Evolutionary conservation across 2,329 filamentous ascomycete species (phyloP), one percentile per base, ranked within the genome.

Genomic region (Phaeophleospora eucalypticola): DNA sequence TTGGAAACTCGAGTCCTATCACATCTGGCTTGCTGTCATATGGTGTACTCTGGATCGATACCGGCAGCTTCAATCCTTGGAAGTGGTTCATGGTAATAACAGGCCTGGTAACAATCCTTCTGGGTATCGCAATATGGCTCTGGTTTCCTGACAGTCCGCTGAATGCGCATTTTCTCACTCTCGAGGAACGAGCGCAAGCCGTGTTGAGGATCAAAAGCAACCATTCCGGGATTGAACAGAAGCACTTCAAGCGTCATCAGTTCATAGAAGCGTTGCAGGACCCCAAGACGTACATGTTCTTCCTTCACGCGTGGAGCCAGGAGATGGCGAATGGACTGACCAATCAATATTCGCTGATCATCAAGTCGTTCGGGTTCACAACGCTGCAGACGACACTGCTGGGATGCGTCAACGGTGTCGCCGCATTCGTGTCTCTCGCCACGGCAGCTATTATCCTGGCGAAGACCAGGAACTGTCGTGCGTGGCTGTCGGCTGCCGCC

Each of bases 281-380:
- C 17, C 56, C 53, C 2, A 67, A 67, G 41, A 64, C 64, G 3
- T 68, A 64, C 64, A 51, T 68, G 2, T 66, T 67, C 54, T 67
- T 67, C 52, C 17, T 63, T 14, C 63, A 66, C 24, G 56, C 64
- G 4, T 67, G 62, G 63, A 61, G 58, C 1, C 63, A 71, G 35
- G 69, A 71, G 54, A 65, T 71, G 43, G 63, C 65, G 14, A 68
- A 68, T 36, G 67, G 67, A 4, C 45, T 65, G 12, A 68, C 69
- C 2, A 72, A 71, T 38, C 69, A 71, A 45, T 68, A 68, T 56
- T 69, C 68, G 0, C 58, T 75, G 0, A 69, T 73, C 36, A 69
- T 73, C 51, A 72, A 71, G 19, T 70, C 68, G 0, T 73, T 73
- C 41, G 71, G 70, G 3, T 74, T 73, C 48, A 65, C 52, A 10